Percentiles rank a stretch among this genome's conserved stretches.
These are phyloP conservation scores for Papiliotrema nemorosa DNA, from an alignment of 1,284 basidiomycete species.

Conservation along the genomic window DNA sequence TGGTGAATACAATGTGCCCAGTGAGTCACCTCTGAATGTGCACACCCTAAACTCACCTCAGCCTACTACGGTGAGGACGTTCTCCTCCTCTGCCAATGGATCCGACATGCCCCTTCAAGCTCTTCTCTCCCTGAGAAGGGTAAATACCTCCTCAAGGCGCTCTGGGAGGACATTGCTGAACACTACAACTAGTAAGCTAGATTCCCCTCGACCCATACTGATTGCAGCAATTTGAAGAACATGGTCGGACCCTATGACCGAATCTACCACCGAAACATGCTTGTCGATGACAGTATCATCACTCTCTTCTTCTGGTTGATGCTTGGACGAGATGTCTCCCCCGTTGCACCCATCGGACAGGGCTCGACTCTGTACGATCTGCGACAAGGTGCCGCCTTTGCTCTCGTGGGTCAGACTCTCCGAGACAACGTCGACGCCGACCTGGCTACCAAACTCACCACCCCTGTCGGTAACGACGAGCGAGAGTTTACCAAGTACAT, in stretches of 20 bases:
- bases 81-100: slow-evolving; percentile 11
- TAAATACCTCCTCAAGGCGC: slow-evolving; percentile 10
- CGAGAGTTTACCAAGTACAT: slow-evolving; percentile 9
- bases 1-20: slow-evolving; percentile 17
- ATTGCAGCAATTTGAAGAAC: slow-evolving; percentile 15
- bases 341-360: slow-evolving; percentile 13
- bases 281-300: slow-evolving; percentile 15
- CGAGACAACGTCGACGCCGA: slow-evolving; percentile 6
- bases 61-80: slow-evolving; percentile 16
- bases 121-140: slow-evolving; percentile 8
- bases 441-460: slow-evolving; percentile 5
- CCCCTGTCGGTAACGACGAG: slow-evolving; percentile 1
- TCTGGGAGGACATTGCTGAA: slow-evolving; percentile 17
- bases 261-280: slow-evolving; percentile 17
- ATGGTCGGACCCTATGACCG: slow-evolving; percentile 19
- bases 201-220: not conserved
- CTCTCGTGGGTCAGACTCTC: slow-evolving; percentile 14
- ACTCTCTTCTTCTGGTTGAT: slow-evolving; percentile 17
- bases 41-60: not conserved
- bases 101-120: slow-evolving; percentile 10
- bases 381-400: slow-evolving; percentile 13
- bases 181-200: slow-evolving; percentile 17
- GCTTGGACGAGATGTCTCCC: slow-evolving; percentile 9
- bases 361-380: slow-evolving; percentile 13
- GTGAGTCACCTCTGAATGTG: slow-evolving; percentile 5